These are phyloP conservation scores for Boletus sp. DNA, from an alignment of 768 basidiomycete genomes.

Conservation along the genomic window DNA sequence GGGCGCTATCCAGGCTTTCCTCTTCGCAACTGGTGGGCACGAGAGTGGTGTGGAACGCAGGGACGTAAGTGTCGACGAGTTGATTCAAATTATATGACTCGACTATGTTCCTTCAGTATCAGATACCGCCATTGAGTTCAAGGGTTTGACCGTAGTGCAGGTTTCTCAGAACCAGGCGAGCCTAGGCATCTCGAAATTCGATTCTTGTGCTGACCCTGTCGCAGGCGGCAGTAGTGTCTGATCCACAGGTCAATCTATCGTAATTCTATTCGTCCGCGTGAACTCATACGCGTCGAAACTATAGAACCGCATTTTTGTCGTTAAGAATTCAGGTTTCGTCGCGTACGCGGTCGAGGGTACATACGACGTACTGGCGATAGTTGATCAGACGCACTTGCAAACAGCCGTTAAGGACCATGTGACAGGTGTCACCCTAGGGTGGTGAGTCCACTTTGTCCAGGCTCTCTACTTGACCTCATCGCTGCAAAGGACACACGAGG, in stretches of 20 bases:
- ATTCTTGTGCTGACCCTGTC: not conserved
- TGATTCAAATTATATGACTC: not conserved
- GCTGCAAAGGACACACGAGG: constrained; percentile 56
- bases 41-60: constrained; percentile 64
- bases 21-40: constrained; percentile 82
- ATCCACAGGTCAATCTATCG: constrained; percentile 47
- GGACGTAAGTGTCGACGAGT: constrained; percentile 47
- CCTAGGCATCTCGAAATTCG: not conserved
- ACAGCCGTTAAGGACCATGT: constrained; percentile 56
- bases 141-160: constrained; percentile 79
- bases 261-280: not conserved
- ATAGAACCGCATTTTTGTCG: constrained; percentile 71
- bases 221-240: constrained; percentile 67
- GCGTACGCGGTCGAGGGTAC: constrained; percentile 75
- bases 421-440: constrained; percentile 63
- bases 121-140: constrained; percentile 77
- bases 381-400: constrained; percentile 80
- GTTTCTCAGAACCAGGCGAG: constrained; percentile 76
- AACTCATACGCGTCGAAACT: not conserved
- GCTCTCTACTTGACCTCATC: not conserved
- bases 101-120: constrained; percentile 48
- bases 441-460: constrained; percentile 21
- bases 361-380: constrained; percentile 73
- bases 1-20: constrained; percentile 78
- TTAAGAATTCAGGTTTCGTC: constrained; percentile 76